phyloP scores from a whole-genome alignment of 2,329 filamentous ascomycete genomes.

The Pseudogymnoascus sp. region DNA sequence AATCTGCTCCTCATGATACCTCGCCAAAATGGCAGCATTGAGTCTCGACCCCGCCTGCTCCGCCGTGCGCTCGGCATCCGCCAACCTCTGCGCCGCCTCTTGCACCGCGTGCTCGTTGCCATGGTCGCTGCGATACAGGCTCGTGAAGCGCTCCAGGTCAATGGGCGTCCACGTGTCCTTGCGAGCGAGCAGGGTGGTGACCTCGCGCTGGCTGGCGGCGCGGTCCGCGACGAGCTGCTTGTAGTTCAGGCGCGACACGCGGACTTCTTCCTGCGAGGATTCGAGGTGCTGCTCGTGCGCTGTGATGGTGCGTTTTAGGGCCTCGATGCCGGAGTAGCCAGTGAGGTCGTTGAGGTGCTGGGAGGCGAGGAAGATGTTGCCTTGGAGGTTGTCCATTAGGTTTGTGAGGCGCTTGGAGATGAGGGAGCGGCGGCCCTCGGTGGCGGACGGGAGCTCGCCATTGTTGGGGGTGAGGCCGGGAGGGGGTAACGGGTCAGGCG shows the following conservation, averaged over 20 bases:
- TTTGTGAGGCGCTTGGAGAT: slow-evolving; percentile 47
- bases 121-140: slow-evolving; percentile 85
- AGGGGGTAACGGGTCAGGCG: neutral
- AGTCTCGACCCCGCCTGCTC: slow-evolving; percentile 68
- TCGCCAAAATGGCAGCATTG: slow-evolving; percentile 72
- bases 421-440: slow-evolving; percentile 36
- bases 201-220: slow-evolving; percentile 85
- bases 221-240: slow-evolving; percentile 76
- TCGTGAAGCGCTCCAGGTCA: slow-evolving; percentile 91
- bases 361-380: slow-evolving; percentile 73
- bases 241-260: slow-evolving; percentile 64
- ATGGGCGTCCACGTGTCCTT: slow-evolving; percentile 84
- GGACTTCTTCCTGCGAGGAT: slow-evolving; percentile 55
- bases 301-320: slow-evolving; percentile 70
- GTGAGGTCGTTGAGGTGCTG: slow-evolving; percentile 90
- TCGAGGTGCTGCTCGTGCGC: slow-evolving; percentile 51
- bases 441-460: slow-evolving; percentile 38
- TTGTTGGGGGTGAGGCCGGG: neutral
- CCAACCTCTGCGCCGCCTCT: slow-evolving; percentile 61
- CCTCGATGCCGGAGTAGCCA: slow-evolving; percentile 85
- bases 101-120: slow-evolving; percentile 79
- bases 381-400: slow-evolving; percentile 83
- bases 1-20: slow-evolving; percentile 98
- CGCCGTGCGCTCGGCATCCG: slow-evolving; percentile 67
- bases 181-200: slow-evolving; percentile 83